These are phyloP conservation scores for Geosmithia putterillii DNA, from an alignment of 2,329 filamentous ascomycete genomes.

Conservation along the genomic window DNA sequence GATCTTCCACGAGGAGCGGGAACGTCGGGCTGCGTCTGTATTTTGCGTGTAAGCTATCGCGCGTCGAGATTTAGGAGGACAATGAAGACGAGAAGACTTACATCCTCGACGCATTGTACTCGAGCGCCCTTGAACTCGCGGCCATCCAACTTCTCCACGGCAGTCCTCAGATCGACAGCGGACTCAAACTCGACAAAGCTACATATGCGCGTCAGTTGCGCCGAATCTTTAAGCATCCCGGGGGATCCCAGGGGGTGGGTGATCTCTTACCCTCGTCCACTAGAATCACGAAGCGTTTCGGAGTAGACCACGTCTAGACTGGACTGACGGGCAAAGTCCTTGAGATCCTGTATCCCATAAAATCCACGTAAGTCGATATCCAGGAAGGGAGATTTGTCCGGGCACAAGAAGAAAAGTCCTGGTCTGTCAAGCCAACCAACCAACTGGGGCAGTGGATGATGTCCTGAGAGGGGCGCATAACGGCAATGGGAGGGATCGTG, in stretches of 20 bases:
- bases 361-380: slow-evolving; percentile 69
- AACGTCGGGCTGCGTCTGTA: slow-evolving; percentile 67
- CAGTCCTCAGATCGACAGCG: slow-evolving; percentile 73
- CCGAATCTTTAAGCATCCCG: neutral
- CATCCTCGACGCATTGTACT: slow-evolving; percentile 80
- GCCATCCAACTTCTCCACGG: slow-evolving; percentile 88
- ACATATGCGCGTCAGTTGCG: slow-evolving; percentile 3
- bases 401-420: slow-evolving; percentile 4
- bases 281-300: slow-evolving; percentile 83
- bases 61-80: slow-evolving; percentile 2
- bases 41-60: slow-evolving; percentile 9
- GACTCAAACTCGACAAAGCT: slow-evolving; percentile 99
- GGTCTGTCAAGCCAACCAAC: slow-evolving; percentile 14
- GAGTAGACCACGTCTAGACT: slow-evolving; percentile 97
- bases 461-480: slow-evolving; percentile 2
- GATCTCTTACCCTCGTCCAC: slow-evolving; percentile 65
- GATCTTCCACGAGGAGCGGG: slow-evolving; percentile 60
- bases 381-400: slow-evolving; percentile 24
- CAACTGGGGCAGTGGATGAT: slow-evolving; percentile 15
- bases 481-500: neutral
- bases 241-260: neutral
- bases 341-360: slow-evolving; percentile 78
- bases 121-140: slow-evolving; percentile 84
- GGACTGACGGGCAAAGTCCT: slow-evolving; percentile 97
- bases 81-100: slow-evolving; percentile 30